Evolutionary conservation across 2,329 filamentous ascomycete species (phyloP).

Genomic region (Sclerotinia sclerotiorum): DNA sequence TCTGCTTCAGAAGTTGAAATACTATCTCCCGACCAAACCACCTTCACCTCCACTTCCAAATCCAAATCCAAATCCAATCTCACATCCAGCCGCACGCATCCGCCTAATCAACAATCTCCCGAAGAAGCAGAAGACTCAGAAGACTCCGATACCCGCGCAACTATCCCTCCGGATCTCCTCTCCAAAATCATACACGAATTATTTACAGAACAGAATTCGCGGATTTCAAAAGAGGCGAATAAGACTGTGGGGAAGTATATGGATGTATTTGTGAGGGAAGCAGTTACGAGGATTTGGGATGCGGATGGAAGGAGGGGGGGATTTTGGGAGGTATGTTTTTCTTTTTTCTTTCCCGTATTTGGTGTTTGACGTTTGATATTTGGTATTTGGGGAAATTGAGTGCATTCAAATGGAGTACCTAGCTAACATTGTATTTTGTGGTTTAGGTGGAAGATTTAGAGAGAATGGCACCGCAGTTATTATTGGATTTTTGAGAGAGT

Average conservation of each 20-base stretch:
- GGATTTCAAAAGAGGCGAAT: constrained; percentile 76
- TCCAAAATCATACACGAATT: constrained; percentile 76
- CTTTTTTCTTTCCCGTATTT: constrained; percentile 1
- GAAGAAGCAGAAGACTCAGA: constrained; percentile 18
- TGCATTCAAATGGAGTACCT: neutral
- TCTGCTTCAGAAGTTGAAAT: constrained; percentile 11
- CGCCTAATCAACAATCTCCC: neutral
- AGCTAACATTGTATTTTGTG: constrained; percentile 4
- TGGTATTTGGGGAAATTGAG: neutral
- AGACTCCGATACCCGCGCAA: neutral
- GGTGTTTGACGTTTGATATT: no score
- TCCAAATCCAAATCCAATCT: neutral
- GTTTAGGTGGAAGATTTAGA: constrained; percentile 81
- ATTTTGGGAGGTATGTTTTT: constrained; percentile 68
- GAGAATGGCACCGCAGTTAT: constrained; percentile 78
- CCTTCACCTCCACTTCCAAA: no score
- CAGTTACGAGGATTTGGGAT: constrained; percentile 73
- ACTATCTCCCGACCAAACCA: neutral
- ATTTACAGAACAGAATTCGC: constrained; percentile 67
- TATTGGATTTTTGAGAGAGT: constrained; percentile 72
- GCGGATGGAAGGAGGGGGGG: constrained; percentile 47
- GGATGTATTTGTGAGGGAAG: constrained; percentile 87
- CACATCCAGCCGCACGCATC: neutral
- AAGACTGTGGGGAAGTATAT: constrained; percentile 78
- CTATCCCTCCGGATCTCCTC: constrained; percentile 71